Conservation (phyloP, 2,329 filamentous ascomycete genomes). For the Monilinia vaccinii-corymbosi region DNA sequence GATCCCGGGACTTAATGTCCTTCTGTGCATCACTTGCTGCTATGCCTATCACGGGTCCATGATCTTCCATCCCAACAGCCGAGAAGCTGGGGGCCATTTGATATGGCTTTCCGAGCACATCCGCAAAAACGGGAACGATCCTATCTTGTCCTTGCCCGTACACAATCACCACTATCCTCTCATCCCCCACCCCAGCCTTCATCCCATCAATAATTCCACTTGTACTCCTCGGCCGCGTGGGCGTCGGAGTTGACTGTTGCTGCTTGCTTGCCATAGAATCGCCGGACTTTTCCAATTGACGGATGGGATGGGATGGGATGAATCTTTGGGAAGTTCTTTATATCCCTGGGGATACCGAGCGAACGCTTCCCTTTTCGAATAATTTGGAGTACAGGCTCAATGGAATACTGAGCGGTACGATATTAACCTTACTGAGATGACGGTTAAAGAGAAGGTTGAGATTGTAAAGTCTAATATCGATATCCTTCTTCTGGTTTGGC, state of each 20-base stretch:
- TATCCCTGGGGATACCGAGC: not conserved
- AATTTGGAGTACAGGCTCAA: not conserved
- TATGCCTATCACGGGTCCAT: slow-evolving; percentile 61
- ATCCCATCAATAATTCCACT: slow-evolving; percentile 30
- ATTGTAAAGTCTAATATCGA: not conserved
- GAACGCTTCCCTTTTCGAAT: not conserved
- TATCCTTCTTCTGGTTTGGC: not conserved
- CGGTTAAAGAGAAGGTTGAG: not conserved
- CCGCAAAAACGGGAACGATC: slow-evolving; percentile 67
- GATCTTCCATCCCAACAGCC: slow-evolving; percentile 44
- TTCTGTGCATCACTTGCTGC: slow-evolving; percentile 45
- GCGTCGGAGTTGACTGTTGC: slow-evolving; percentile 41
- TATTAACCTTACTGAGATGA: not conserved
- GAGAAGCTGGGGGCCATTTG: slow-evolving; percentile 48
- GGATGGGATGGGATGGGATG: not conserved
- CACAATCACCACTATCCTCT: slow-evolving; percentile 54
- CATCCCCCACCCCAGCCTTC: slow-evolving; percentile 38
- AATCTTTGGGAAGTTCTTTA: not conserved
- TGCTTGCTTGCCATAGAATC: slow-evolving; percentile 36
- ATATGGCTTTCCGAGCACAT: slow-evolving; percentile 68
- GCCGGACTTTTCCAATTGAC: not conserved
- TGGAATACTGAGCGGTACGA: not conserved
- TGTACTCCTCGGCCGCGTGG: slow-evolving; percentile 35
- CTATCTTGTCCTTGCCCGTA: slow-evolving; percentile 63
- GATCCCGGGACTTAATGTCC: slow-evolving; percentile 50